These are phyloP conservation scores for Neoascochyta sp. DNA, from an alignment of 2,329 filamentous ascomycete genomes.

Conservation along the genomic window DNA sequence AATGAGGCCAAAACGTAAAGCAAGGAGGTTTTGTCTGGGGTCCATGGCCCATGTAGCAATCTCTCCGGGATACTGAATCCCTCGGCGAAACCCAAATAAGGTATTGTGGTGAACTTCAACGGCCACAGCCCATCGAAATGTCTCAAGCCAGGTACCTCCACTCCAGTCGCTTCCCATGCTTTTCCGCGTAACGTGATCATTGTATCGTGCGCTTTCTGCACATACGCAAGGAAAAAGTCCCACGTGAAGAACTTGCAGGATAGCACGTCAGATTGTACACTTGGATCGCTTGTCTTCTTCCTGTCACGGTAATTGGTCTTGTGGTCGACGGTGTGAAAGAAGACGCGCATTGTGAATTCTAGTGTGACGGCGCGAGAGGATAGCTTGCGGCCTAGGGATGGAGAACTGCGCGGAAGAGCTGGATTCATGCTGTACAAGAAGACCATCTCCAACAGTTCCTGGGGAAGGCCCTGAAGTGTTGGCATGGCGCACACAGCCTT, in stretches of 20 bases:
- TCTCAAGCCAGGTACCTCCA: conserved; percentile 20
- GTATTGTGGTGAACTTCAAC: conserved; percentile 28
- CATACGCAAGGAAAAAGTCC: conserved; percentile 35
- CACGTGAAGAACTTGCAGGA: conserved; percentile 37
- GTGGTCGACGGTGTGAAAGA: conserved; percentile 35
- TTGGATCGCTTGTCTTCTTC: conserved; percentile 15
- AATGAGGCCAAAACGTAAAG: conserved; percentile 35
- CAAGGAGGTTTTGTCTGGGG: conserved; percentile 24
- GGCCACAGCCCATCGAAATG: conserved; percentile 31
- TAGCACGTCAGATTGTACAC: conserved; percentile 28
- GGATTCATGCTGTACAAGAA: conserved; percentile 38
- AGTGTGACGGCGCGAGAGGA: conserved; percentile 26
- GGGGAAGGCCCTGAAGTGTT: conserved; percentile 32
- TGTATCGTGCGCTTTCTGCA: conserved; percentile 26
- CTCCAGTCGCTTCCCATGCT: conserved; percentile 28
- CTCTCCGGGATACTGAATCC: conserved; percentile 35
- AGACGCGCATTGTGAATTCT: conserved; percentile 30
- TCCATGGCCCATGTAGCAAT: conserved; percentile 36
- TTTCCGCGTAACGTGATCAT: conserved; percentile 27
- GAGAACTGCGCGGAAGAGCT: conserved; percentile 30
- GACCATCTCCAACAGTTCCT: conserved; percentile 35
- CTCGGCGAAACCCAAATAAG: conserved; percentile 30
- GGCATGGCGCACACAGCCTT: conserved; percentile 24
- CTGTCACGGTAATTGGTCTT: conserved; percentile 21
- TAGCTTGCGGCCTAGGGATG: conserved; percentile 28